A percentile compares a stretch with the other conserved stretches of the same genome.
phyloP scores from a whole-genome alignment of 2,329 filamentous ascomycete species.

The Nigrograna mackinnonii region DNA sequence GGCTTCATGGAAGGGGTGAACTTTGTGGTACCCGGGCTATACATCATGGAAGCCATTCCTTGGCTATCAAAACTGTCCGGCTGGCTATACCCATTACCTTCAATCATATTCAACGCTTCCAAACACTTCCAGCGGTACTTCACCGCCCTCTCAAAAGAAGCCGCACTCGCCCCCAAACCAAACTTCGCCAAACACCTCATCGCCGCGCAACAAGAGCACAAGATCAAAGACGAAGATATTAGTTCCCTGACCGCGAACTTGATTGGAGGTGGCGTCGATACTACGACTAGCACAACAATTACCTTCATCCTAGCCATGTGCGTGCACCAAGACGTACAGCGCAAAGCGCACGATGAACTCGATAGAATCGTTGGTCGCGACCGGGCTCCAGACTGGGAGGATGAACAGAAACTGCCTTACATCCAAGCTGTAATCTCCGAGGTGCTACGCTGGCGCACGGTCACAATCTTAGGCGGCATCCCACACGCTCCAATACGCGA shows the following conservation, averaged over 20 bases:
- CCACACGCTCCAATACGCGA: slow-evolving; percentile 35
- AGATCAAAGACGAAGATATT: no score
- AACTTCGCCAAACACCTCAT: no score
- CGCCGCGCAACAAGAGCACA: no score
- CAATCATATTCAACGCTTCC: slow-evolving; percentile 3
- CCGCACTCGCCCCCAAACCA: no score
- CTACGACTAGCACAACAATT: no score
- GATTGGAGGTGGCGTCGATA: no score
- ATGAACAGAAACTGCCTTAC: slow-evolving; percentile 47
- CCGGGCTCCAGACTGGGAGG: slow-evolving; percentile 52
- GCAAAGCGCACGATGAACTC: slow-evolving; percentile 51
- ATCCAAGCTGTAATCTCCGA: slow-evolving; percentile 38
- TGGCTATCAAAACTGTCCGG: slow-evolving; percentile 7
- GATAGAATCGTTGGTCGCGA: slow-evolving; percentile 50
- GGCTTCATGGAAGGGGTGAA: slow-evolving; percentile 16
- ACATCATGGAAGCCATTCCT: slow-evolving; percentile 15
- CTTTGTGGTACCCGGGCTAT: slow-evolving; percentile 13
- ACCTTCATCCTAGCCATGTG: slow-evolving; percentile 57
- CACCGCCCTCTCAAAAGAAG: slow-evolving; percentile 13
- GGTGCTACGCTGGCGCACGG: slow-evolving; percentile 47
- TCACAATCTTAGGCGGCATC: slow-evolving; percentile 34
- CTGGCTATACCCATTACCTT: slow-evolving; percentile 9
- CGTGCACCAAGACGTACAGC: slow-evolving; percentile 51
- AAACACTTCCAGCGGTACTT: slow-evolving; percentile 8
- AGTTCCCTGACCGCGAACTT: no score